These are phyloP conservation scores for Leccinum broughii DNA, from an alignment of 768 basidiomycete genomes.

Conservation along the genomic window DNA sequence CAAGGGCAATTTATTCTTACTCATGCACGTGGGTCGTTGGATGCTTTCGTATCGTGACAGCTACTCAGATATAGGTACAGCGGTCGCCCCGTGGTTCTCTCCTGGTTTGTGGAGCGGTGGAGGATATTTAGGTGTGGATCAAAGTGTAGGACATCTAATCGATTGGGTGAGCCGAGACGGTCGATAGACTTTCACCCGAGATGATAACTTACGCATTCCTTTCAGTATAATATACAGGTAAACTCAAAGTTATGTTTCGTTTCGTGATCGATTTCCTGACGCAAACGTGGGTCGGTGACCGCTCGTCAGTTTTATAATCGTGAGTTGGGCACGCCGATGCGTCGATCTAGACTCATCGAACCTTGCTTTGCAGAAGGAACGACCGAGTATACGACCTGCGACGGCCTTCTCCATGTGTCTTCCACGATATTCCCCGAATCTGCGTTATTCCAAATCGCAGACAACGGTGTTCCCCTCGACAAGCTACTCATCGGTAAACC, in stretches of 20 bases:
- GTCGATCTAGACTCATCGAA: neutral
- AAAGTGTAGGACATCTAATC: constrained; percentile 39
- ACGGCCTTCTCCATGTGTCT: neutral
- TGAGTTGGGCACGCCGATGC: neutral
- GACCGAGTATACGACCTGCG: constrained; percentile 32
- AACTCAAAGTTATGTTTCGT: neutral
- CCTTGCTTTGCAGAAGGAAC: constrained; percentile 32
- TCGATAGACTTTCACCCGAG: neutral
- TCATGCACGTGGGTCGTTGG: constrained; percentile 29
- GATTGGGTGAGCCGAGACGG: constrained; percentile 36
- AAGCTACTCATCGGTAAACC: constrained; percentile 66
- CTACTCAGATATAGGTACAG: neutral
- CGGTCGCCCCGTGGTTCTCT: constrained; percentile 8
- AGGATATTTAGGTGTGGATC: constrained; percentile 37
- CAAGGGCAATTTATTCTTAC: constrained; percentile 26
- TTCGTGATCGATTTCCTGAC: neutral
- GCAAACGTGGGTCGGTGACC: neutral
- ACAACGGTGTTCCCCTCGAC: constrained; percentile 45
- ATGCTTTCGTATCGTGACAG: neutral
- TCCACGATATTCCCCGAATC: neutral
- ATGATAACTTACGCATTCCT: neutral
- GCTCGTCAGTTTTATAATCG: constrained; percentile 15
- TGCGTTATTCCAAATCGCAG: neutral
- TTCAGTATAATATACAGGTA: constrained; percentile 1
- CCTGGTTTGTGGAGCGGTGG: neutral